Percentiles rank a stretch among this genome's conserved stretches.
Conservation (phyloP, 306 rosid genomes). For the Heteromeles arbutifolia region DNA sequence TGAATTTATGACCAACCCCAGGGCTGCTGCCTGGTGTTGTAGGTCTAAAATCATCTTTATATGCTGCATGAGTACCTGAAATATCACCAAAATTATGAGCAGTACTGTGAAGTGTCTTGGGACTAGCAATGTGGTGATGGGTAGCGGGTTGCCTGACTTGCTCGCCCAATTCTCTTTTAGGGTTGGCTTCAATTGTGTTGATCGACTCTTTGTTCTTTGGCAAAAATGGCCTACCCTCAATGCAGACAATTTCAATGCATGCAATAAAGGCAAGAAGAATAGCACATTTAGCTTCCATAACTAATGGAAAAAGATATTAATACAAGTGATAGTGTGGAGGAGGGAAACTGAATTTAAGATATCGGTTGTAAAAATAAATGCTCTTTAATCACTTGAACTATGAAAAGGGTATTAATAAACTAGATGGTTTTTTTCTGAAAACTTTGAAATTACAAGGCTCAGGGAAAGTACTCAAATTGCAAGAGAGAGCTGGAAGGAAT, state of each 20-base stretch:
- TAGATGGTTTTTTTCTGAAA: background rate
- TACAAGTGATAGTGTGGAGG: background rate
- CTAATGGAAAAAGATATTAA: background rate
- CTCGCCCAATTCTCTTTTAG: slow-evolving; percentile 9
- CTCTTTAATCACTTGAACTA: background rate
- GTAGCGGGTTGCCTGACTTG: background rate
- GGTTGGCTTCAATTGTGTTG: background rate
- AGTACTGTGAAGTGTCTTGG: background rate
- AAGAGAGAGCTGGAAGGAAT: background rate
- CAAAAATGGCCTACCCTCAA: slow-evolving; percentile 17
- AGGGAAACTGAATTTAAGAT: background rate
- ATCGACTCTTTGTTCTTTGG: background rate
- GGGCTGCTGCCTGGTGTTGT: slow-evolving; percentile 43
- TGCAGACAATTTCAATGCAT: background rate
- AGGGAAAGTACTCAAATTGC: background rate
- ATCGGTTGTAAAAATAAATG: too few species aligned
- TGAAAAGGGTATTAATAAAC: background rate
- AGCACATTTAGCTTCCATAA: slow-evolving; percentile 20
- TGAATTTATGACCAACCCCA: slow-evolving; percentile 9
- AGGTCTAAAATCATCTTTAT: slow-evolving; percentile 32
- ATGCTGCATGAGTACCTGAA: background rate
- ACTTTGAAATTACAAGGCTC: background rate
- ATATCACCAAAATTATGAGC: background rate
- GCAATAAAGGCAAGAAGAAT: slow-evolving; percentile 18
- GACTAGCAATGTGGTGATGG: background rate